Base-by-base conservation (phyloP, 2,329 filamentous ascomycete species). In the Xylariaceae sp. region DNA sequence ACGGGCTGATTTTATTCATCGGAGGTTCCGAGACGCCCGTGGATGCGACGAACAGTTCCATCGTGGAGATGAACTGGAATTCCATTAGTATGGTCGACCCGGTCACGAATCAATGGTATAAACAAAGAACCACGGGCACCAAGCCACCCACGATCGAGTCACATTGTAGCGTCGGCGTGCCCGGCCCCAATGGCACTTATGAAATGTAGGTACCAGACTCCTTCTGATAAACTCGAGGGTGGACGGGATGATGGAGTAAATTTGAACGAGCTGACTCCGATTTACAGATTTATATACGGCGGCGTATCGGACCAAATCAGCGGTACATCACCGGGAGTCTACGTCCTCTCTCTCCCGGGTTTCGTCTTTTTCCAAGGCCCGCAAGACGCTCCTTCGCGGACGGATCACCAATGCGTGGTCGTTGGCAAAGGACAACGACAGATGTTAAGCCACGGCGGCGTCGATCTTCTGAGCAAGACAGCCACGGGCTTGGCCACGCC, bases 391-490 rank as follows among this genome's bases (percentile, higher is more conserved):
- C 64, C 63, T 2, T 60, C 60, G 7, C 67, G 68, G 3, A 62
- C 64, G 8, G 65, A 69, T 35, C 70, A 72, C 31, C 60, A 63
- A 3, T 75, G 73, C 55, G 65, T 65, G 3, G 59, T 72, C 3
- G 65, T 73, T 26, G 71, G 70, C 6, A 61, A 63, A 6, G 71
- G 70, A 2, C 62, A 63, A 34, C 61, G 72, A 27, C 73, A 75
- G 56, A 71, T 76, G 72, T 52, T 76, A 1, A 68, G 67, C 19
- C 58, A 71, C 7, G 73, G 73, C 26, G 74, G 74, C 4, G 59
- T 62, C 6, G 65, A 71, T 41, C 63, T 62, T 27, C 61, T 58
- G 34, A 57, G 59, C 19, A 59, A 56, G 2, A 63, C 60, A 26
- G 62, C 58, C 8, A 60, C 60, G 8, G 56, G 59, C 6, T 53